Percentiles rank a stretch among this genome's conserved stretches.
Evolutionary conservation across 2,329 filamentous ascomycete genomes (phyloP).

Genomic region (Fusarium coffeatum): DNA sequence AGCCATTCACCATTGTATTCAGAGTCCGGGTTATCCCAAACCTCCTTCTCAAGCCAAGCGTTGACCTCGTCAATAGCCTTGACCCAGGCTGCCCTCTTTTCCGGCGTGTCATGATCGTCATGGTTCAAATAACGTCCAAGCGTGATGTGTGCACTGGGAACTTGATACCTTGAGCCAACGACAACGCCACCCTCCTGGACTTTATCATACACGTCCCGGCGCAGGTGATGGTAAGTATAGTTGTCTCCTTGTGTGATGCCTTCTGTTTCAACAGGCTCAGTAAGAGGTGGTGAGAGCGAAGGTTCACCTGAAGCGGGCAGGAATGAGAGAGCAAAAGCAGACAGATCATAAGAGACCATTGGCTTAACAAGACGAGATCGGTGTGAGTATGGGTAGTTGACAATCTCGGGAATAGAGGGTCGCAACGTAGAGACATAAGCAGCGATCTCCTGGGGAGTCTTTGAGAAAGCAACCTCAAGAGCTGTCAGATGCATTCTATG

Average conservation of each 20-base stretch:
- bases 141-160: conserved; percentile 90
- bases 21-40: conserved; percentile 69
- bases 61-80: conserved; percentile 81
- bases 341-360: conserved; percentile 83
- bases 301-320: conserved; percentile 79
- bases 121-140: conserved; percentile 82
- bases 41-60: conserved; percentile 74
- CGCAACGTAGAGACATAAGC: conserved; percentile 69
- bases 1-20: conserved; percentile 76
- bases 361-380: conserved; percentile 84
- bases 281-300: conserved; percentile 52
- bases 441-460: conserved; percentile 75
- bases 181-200: conserved; percentile 71
- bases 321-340: conserved; percentile 88
- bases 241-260: conserved; percentile 64
- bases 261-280: conserved; percentile 51
- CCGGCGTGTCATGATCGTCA: conserved; percentile 69
- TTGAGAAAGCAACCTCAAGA: conserved; percentile 85
- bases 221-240: conserved; percentile 92
- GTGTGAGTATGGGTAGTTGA: conserved; percentile 73
- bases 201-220: conserved; percentile 78
- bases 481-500: conserved; percentile 85
- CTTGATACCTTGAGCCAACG: conserved; percentile 83
- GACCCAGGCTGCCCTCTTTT: conserved; percentile 73
- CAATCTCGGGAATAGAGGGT: conserved; percentile 67